Evolutionary conservation across 805 yeast species (phyloP), one percentile per base, ranked within the genome.

Genomic region (Cyberlindnera petersonii): DNA sequence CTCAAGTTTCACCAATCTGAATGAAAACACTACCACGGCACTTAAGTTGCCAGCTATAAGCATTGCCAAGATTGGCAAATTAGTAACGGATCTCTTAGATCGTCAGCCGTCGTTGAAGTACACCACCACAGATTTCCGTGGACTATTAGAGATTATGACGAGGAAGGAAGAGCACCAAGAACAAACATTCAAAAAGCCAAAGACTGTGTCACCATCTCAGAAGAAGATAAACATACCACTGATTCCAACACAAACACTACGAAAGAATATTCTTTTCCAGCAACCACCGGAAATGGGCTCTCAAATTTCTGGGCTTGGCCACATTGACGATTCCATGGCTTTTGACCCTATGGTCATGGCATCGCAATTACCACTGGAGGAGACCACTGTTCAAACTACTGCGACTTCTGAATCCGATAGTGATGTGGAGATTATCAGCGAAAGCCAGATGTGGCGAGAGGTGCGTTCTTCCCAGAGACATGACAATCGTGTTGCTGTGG

Each of bases 111-210:
- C 18, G 7, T 27, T 27, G 31, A 16, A 27, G 27, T 13, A 24
- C 14, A 24, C 27, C n/a, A 27, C 31, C 8, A 9, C 31, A 8
- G 31, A 27, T 13, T 27, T 27, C 20, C 20, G 20, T 27, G 31
- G 31, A 8, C 13, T 27, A 9, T 9, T 26, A 7, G 28, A n/a
- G 15, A 26, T 26, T 14, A 26, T 26, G 28, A 10, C 28, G 8
- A 9, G 15, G 11, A n/a, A 26, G 15, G n/a, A 22, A 22, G 8
- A 8, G 11, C 24, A 8, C 24, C n/a, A n/a, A n/a, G n/a, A n/a
- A n/a, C n/a, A n/a, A n/a, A n/a, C n/a, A 9, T 27, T 27, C 30
- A 27, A 27, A 19, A 27, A 27, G 30, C 30, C 30, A 5, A 27
- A 27, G 19, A n/a, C n/a, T n/a, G n/a, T n/a, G n/a, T n/a, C n/a